A percentile compares a stretch with the other conserved stretches of the same genome.
phyloP scores from a whole-genome alignment of 2,329 filamentous ascomycete species.

The Bertia moriformis region DNA sequence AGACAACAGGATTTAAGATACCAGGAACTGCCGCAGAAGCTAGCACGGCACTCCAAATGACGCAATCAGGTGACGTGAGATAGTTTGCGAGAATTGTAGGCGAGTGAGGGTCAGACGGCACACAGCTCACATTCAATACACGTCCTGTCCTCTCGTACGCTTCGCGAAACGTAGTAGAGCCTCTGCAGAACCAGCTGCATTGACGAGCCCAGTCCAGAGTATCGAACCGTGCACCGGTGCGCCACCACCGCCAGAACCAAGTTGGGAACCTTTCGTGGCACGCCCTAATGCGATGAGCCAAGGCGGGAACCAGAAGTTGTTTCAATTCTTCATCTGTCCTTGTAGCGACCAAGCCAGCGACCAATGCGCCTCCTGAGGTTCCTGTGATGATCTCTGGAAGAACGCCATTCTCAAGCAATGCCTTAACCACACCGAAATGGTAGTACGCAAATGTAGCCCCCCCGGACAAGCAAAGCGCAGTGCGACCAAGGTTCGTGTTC shows the following conservation, averaged over 20 bases:
- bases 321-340: conserved; percentile 85
- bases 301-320: conserved; percentile 66
- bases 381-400: conserved; percentile 91
- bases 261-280: conserved; percentile 64
- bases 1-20: conserved; percentile 85
- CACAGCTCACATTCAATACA: conserved; percentile 88
- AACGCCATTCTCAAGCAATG: conserved; percentile 70
- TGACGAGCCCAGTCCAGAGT: conserved; percentile 77
- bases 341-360: conserved; percentile 76
- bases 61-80: conserved; percentile 85
- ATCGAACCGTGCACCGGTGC: conserved; percentile 85
- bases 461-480: conserved; percentile 81
- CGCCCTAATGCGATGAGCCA: conserved; percentile 73
- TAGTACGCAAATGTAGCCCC: conserved; percentile 94
- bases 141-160: conserved; percentile 87
- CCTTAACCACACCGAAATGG: conserved; percentile 84
- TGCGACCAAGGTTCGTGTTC: conserved; percentile 80
- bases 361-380: conserved; percentile 82
- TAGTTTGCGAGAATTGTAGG: conserved; percentile 89
- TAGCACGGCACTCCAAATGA: conserved; percentile 93
- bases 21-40: conserved; percentile 92
- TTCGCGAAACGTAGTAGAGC: conserved; percentile 86
- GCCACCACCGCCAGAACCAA: conserved; percentile 79
- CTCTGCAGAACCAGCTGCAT: conserved; percentile 78
- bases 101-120: conserved; percentile 88